These are phyloP conservation scores for Talaromyces adpressus DNA, from an alignment of 495 filamentous ascomycete genomes.

Conservation along the genomic window DNA sequence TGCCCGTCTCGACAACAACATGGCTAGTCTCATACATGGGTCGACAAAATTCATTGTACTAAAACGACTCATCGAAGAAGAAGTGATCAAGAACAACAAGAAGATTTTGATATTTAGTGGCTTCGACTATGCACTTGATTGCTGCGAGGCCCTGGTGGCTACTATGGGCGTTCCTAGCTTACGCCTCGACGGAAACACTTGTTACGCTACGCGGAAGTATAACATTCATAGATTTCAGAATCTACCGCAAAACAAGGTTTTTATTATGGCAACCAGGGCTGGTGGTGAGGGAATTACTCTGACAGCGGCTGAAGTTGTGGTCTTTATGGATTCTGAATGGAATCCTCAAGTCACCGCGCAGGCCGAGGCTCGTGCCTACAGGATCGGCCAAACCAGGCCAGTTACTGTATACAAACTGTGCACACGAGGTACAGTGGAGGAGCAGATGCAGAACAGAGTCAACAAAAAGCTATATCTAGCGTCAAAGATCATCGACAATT, in stretches of 20 bases:
- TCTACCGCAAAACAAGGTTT: conserved; percentile 44
- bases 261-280: conserved; percentile 58
- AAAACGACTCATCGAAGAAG: conserved; percentile 50
- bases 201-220: conserved; percentile 47
- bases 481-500: conserved; percentile 48
- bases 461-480: conserved; percentile 63
- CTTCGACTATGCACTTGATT: conserved; percentile 52
- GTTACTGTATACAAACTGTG: conserved; percentile 54
- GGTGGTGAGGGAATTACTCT: conserved; percentile 61
- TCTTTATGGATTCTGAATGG: conserved; percentile 63
- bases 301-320: conserved; percentile 49
- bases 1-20: conserved; percentile 46
- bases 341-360: conserved; percentile 58
- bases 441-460: conserved; percentile 57
- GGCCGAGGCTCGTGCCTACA: conserved; percentile 52
- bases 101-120: conserved; percentile 60
- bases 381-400: conserved; percentile 51
- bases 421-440: conserved; percentile 54
- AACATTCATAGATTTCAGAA: conserved; percentile 53
- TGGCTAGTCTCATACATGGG: conserved; percentile 43
- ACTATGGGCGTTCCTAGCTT: conserved; percentile 40
- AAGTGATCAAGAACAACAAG: conserved; percentile 48
- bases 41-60: conserved; percentile 62
- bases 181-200: conserved; percentile 52
- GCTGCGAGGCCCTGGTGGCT: conserved; percentile 52